phyloP scores from a whole-genome alignment of 768 basidiomycete genomes.

The Leccinum broughii region DNA sequence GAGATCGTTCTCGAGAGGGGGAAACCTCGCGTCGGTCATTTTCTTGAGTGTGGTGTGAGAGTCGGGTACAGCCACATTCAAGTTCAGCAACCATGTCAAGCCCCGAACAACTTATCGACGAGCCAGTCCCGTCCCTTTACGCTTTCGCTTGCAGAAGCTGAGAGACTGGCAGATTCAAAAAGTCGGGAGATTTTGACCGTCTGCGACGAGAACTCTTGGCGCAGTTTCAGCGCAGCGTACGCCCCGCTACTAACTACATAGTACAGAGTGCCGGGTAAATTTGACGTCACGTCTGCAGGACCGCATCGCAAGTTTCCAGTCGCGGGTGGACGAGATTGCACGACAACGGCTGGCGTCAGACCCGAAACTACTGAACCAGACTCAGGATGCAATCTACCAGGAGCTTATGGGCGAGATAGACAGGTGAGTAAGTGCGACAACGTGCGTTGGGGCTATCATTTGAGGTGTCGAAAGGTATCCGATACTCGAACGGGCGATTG shows the following conservation, averaged over 20 bases:
- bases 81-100: slow-evolving; percentile 42
- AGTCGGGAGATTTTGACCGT: slow-evolving; percentile 76
- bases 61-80: slow-evolving; percentile 16
- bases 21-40: slow-evolving; percentile 51
- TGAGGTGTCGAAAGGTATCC: slow-evolving; percentile 50
- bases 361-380: slow-evolving; percentile 49
- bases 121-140: slow-evolving; percentile 41
- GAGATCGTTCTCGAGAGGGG: slow-evolving; percentile 83
- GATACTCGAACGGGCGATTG: slow-evolving; percentile 61
- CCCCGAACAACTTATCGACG: slow-evolving; percentile 63
- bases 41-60: neutral
- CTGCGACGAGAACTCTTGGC: slow-evolving; percentile 63
- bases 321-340: slow-evolving; percentile 62
- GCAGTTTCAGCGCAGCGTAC: slow-evolving; percentile 62
- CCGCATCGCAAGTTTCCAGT: slow-evolving; percentile 51
- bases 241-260: slow-evolving; percentile 18
- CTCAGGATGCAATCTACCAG: slow-evolving; percentile 52
- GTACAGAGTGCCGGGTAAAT: neutral
- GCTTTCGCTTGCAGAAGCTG: neutral
- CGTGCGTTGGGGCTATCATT: neutral
- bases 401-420: slow-evolving; percentile 75
- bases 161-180: slow-evolving; percentile 61
- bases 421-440: slow-evolving; percentile 41
- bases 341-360: slow-evolving; percentile 55
- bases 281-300: slow-evolving; percentile 37